Evolutionary conservation across 192 early-diverging fungal genomes (phyloP), one percentile per base, ranked within the genome.

Genomic region (Coemansia sp.): DNA sequence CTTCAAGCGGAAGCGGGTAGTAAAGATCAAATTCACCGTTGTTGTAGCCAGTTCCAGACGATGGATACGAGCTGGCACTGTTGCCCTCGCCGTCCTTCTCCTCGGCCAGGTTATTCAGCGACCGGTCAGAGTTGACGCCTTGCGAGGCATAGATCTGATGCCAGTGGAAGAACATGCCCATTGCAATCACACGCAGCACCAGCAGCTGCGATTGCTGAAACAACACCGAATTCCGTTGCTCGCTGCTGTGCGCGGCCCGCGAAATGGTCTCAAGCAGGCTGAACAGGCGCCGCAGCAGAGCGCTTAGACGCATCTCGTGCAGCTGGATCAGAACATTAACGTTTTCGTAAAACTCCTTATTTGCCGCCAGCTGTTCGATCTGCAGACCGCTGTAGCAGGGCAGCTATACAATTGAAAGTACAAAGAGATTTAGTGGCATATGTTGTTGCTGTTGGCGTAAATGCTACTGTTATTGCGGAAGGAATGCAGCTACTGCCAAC

Each of bases 151-250:
- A 71, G 64, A 86, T 85, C 71, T 82, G 85, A 59, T 93, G 87
- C 93, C 93, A 94, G 70, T 92, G 85, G 57, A 88, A 88, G 37
- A 90, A 87, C 88, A 93, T 91, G 69, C 93, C 93, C 59, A 89
- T 88, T 2, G 90, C 90, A 23, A 95, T 74, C 43, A 97, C 82
- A 59, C 90, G 84, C 54, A 95, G 83, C 12, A 95, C 71, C 65
- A 94, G 92, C 10, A 93, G 82, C 70, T 94, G 93, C 15, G 93
- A 94, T 66, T 97, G 91, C 65, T 93, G 85, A 25, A 88, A 82
- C 45, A 93, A 84, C 24, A 49, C 53, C n/a, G 63, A 38, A 19
- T 37, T 57, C 50, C 76, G 65, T 55, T 69, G 60, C 23, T 70
- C 70, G 59, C 53, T 61, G 29, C 45, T 72, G 50, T 67, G 59